phyloP scores from a whole-genome alignment of 2,329 filamentous ascomycete genomes.

The Graphilbum sp. region DNA sequence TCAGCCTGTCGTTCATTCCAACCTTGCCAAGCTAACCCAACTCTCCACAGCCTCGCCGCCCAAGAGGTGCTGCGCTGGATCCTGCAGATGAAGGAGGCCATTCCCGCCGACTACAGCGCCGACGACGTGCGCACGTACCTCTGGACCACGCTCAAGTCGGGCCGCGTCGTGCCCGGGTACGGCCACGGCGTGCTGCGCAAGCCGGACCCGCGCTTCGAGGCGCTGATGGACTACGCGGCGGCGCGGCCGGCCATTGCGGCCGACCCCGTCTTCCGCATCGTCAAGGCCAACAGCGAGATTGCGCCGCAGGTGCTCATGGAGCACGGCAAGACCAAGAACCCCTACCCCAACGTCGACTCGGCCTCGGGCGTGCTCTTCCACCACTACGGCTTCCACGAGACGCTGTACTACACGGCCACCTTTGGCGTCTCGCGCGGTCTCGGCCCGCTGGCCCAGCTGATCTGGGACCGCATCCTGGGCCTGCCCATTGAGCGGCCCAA shows the following conservation, averaged over 20 bases:
- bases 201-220: conserved; percentile 91
- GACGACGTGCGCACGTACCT: conserved; percentile 77
- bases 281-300: conserved; percentile 83
- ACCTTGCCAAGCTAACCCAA: neutral
- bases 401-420: conserved; percentile 76
- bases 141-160: conserved; percentile 84
- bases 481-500: conserved; percentile 95
- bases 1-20: too few relatives aligned
- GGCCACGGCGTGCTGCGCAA: conserved; percentile 93
- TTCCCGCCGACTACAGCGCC: conserved; percentile 63
- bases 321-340: conserved; percentile 97
- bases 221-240: conserved; percentile 87
- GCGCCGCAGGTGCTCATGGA: conserved; percentile 80
- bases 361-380: conserved; percentile 90
- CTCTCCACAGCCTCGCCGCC: conserved; percentile 53
- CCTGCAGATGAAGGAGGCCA: conserved; percentile 80
- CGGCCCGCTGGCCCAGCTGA: conserved; percentile 80
- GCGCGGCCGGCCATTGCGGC: conserved; percentile 68
- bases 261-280: conserved; percentile 85
- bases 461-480: conserved; percentile 90
- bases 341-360: conserved; percentile 92
- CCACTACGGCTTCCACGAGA: conserved; percentile 95
- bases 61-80: conserved; percentile 98
- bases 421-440: conserved; percentile 56
- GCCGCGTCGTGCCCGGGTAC: conserved; percentile 87